These are phyloP conservation scores for Actinomucor elegans DNA, from an alignment of 371 early-diverging fungal species.

Conservation along the genomic window DNA sequence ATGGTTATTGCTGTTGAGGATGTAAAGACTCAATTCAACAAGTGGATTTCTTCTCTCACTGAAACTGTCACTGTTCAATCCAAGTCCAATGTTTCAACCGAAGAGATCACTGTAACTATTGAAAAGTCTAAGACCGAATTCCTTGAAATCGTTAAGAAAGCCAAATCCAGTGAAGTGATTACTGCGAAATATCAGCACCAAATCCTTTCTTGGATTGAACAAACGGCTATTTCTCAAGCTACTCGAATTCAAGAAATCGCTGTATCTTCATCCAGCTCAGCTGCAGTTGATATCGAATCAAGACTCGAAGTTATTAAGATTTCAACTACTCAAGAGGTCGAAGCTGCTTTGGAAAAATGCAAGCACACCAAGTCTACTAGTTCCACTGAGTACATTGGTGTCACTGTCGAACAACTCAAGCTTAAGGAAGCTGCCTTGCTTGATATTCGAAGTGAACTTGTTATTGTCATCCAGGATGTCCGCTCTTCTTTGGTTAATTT, in stretches of 20 bases:
- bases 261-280: neutral
- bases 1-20: conserved; percentile 18
- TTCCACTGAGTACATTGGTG: conserved; percentile 14
- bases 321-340: conserved; percentile 26
- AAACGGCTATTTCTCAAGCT: conserved; percentile 23
- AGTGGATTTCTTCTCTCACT: conserved; percentile 26
- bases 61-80: conserved; percentile 14
- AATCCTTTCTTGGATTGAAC: conserved; percentile 25
- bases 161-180: conserved; percentile 16
- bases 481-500: conserved; percentile 19
- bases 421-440: conserved; percentile 28
- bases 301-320: conserved; percentile 22
- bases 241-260: conserved; percentile 28
- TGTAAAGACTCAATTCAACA: conserved; percentile 24
- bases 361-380: conserved; percentile 10
- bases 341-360: conserved; percentile 25
- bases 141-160: conserved; percentile 22
- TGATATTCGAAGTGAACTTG: conserved; percentile 23
- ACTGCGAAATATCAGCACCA: conserved; percentile 22
- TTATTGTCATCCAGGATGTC: conserved; percentile 18
- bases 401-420: conserved; percentile 21
- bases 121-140: conserved; percentile 25
- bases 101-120: conserved; percentile 19
- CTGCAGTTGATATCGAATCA: conserved; percentile 19
- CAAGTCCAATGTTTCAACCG: conserved; percentile 11